phyloP scores from a whole-genome alignment of 2,329 filamentous ascomycete species.

The Aureobasidium sp. region DNA sequence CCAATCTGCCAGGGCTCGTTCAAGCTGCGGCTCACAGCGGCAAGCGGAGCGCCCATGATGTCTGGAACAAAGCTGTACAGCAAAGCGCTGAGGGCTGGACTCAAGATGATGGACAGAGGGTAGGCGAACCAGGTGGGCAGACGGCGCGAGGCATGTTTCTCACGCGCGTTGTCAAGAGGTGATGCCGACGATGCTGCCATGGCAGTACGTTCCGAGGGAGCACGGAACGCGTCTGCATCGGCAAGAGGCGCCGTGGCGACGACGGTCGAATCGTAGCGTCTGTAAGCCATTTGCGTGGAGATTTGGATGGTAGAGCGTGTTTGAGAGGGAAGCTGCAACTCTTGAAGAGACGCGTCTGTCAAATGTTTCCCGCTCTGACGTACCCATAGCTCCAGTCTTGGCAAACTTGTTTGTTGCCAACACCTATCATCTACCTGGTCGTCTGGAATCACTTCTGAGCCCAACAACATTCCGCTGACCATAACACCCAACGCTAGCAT shows the following conservation, averaged over 20 bases:
- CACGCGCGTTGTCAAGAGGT: not conserved
- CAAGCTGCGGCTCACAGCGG: slow-evolving; percentile 56
- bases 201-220: not conserved
- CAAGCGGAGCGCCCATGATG: slow-evolving; percentile 59
- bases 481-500: not conserved
- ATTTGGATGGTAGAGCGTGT: not conserved
- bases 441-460: not conserved
- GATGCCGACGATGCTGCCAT: not conserved
- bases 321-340: not conserved
- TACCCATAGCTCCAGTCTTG: not conserved
- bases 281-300: slow-evolving; percentile 5
- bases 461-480: not conserved
- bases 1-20: slow-evolving; percentile 57
- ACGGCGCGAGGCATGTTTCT: not conserved
- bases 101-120: slow-evolving; percentile 42
- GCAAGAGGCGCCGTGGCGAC: slow-evolving; percentile 1
- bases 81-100: slow-evolving; percentile 55
- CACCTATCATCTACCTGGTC: not conserved
- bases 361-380: not conserved
- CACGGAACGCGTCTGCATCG: not conserved
- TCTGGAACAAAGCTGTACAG: slow-evolving; percentile 58
- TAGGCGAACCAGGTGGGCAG: slow-evolving; percentile 29
- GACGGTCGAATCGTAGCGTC: slow-evolving; percentile 7
- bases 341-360: not conserved
- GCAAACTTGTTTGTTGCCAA: not conserved